Percentiles rank a stretch among this genome's conserved stretches.
phyloP scores from a whole-genome alignment of 2,329 filamentous ascomycete species.

The Stachybotrys chartarum region DNA sequence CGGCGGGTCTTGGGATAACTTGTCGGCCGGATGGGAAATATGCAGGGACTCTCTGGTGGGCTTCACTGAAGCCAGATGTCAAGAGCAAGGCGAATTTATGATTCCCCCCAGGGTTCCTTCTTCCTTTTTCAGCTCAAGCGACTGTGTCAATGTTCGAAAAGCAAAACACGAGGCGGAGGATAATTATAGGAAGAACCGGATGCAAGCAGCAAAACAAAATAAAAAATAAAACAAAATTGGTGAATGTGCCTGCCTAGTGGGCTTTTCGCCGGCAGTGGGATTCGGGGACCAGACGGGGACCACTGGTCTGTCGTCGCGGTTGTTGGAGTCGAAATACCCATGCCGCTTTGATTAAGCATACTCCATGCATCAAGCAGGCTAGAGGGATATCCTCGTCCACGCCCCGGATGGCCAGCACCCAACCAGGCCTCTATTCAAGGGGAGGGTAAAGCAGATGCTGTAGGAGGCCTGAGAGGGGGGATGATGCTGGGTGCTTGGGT shows the following conservation, averaged over 20 bases:
- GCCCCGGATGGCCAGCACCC: background rate
- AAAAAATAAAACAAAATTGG: background rate
- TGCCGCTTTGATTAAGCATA: background rate
- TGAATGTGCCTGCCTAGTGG: background rate
- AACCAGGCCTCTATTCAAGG: background rate
- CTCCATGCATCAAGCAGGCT: background rate
- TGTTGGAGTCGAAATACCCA: background rate
- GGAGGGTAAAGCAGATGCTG: background rate
- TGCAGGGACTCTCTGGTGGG: conserved; percentile 16
- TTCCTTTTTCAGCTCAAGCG: background rate
- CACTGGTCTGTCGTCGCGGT: background rate
- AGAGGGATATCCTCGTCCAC: background rate
- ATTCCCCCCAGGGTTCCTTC: background rate
- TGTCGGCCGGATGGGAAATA: conserved; percentile 17
- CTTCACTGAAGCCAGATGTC: background rate
- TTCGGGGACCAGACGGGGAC: background rate
- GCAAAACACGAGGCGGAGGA: no score
- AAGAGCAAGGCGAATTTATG: background rate
- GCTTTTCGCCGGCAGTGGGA: background rate
- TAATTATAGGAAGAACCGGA: background rate
- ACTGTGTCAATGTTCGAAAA: no score
- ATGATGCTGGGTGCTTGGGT: background rate
- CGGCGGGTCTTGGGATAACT: conserved; percentile 19
- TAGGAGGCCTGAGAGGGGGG: conserved; percentile 4
- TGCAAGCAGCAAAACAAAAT: background rate